Base-by-base conservation (phyloP, 2,329 filamentous ascomycete genomes). In the Fusarium pseudoanthophilum region DNA sequence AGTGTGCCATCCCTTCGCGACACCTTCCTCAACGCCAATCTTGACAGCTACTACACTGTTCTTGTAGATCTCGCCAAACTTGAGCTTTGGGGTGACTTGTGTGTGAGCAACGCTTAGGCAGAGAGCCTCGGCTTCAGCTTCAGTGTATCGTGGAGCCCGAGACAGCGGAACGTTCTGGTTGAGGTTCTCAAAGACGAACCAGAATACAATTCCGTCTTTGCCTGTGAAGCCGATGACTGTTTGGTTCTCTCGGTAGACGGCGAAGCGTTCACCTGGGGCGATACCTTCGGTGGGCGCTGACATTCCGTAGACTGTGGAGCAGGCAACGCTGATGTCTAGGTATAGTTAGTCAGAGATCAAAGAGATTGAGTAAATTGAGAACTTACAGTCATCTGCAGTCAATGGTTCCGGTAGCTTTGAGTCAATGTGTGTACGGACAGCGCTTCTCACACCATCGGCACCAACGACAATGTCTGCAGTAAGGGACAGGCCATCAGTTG, bases 271-370 rank as follows among this genome's bases (percentile, higher is more conserved):
- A 11, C 58, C 58, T 1, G 37, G 37, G 16, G 58, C n/a, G 15
- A 60, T 60, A 8, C 58, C 58, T 21, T 30, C 1, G 3, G 58
- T 60, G 1, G 58, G 58, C 2, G 30, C 30, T 36, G 58, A 60
- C 58, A 60, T 60, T 1, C 58, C 58, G 10, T 60, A 60, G 4
- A 60, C 58, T 3, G 58, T 60, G 7, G 58, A 60, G n/a, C 49
- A 60, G 6, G 46, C 58, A 30, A 60, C 37, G 11, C 30, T 60
- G 24, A 60, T 28, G 24, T 60, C 58, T 60, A 9, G 32, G 0
- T 9, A 7, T 15, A 11, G 7, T 39, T 24, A 52, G 21, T 7
- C 1, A 5, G 2, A 20, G 2, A 0, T 28, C 13, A 15, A 1
- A 7, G 14, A 5, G 7, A 16, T 5, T 1, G 20, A 10, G 3